A percentile compares a stretch with the other conserved stretches of the same genome.
Evolutionary conservation across 495 filamentous ascomycete genomes (phyloP).

Genomic region (Xylaria longipes): DNA sequence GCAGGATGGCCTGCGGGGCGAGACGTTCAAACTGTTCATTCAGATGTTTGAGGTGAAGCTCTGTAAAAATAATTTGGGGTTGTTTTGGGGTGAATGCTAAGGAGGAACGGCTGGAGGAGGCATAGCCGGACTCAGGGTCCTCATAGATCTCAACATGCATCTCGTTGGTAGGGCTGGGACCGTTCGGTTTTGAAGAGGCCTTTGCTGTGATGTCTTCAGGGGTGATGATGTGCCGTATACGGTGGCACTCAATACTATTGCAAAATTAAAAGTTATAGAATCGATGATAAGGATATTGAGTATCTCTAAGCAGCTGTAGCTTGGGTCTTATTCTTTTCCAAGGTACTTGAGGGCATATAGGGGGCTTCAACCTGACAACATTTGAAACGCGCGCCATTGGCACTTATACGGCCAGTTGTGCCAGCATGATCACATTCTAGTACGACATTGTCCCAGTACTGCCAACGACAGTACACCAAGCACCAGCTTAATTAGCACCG

Average conservation of each 20-base stretch:
- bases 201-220: background rate
- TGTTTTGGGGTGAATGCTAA: background rate
- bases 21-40: slow-evolving; percentile 84
- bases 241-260: background rate
- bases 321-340: background rate
- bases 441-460: background rate
- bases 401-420: background rate
- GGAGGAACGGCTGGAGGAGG: background rate
- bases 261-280: background rate
- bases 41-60: slow-evolving; percentile 83
- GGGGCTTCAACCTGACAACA: background rate
- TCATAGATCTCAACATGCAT: background rate
- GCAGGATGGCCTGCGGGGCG: slow-evolving; percentile 77
- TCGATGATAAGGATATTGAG: background rate
- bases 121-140: background rate
- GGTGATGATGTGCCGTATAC: background rate
- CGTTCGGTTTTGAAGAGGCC: background rate
- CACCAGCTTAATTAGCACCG: background rate
- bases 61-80: slow-evolving; percentile 82
- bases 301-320: background rate
- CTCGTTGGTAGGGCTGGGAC: background rate
- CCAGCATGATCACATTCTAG: background rate
- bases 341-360: background rate
- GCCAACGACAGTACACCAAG: background rate
- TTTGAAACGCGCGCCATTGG: background rate